These are phyloP conservation scores for Lasiodiplodia sp. DNA, from an alignment of 2,329 filamentous ascomycete genomes.

Conservation along the genomic window DNA sequence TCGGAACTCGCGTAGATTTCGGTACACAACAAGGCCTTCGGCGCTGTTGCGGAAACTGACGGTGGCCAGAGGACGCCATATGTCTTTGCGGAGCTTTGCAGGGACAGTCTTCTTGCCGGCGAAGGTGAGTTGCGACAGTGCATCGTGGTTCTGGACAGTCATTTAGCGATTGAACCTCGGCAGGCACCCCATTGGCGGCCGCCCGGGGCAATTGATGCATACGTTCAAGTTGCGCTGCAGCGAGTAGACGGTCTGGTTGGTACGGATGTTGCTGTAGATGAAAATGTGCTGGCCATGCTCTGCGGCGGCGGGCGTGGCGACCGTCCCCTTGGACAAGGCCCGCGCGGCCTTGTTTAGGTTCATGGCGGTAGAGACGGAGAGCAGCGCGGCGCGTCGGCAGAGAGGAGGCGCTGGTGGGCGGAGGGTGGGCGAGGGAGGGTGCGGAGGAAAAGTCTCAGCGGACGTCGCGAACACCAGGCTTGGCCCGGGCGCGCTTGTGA, in stretches of 20 bases:
- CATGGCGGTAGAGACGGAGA: slow-evolving; percentile 7
- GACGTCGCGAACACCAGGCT: slow-evolving; percentile 17
- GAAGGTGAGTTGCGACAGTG: slow-evolving; percentile 65
- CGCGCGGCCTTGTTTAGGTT: neutral
- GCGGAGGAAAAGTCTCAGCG: slow-evolving; percentile 21
- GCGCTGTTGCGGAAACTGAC: slow-evolving; percentile 61
- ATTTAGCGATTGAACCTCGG: slow-evolving; percentile 1
- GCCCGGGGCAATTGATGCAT: slow-evolving; percentile 35
- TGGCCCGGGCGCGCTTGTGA: slow-evolving; percentile 28
- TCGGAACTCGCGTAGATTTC: slow-evolving; percentile 67
- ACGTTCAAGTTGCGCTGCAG: slow-evolving; percentile 64
- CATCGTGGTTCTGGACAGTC: neutral
- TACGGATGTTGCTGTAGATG: slow-evolving; percentile 67
- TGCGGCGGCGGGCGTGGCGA: neutral
- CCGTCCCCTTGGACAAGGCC: neutral
- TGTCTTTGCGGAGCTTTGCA: slow-evolving; percentile 64
- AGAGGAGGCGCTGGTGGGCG: neutral
- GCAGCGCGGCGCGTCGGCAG: neutral
- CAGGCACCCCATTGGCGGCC: neutral
- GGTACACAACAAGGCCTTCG: slow-evolving; percentile 62
- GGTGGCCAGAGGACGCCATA: slow-evolving; percentile 68
- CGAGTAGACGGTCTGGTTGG: slow-evolving; percentile 71
- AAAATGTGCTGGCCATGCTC: slow-evolving; percentile 61
- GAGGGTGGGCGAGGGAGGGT: neutral
- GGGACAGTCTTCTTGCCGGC: slow-evolving; percentile 70